Evolutionary conservation across 768 basidiomycete species (phyloP).

Genomic region (Albatrellus ellisii): DNA sequence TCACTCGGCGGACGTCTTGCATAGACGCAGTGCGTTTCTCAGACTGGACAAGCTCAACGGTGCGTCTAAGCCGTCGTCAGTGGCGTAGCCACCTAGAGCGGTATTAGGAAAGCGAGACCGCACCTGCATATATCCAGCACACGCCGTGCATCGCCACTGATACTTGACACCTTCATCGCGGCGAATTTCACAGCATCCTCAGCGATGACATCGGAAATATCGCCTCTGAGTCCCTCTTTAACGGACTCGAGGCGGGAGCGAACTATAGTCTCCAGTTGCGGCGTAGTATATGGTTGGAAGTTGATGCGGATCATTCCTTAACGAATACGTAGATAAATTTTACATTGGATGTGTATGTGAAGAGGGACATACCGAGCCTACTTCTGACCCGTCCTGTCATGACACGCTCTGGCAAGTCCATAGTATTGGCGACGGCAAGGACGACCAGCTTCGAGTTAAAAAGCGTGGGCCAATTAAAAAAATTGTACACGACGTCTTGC

Average conservation of each 20-base stretch:
- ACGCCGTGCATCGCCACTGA: conserved; percentile 89
- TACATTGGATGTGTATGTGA: no score
- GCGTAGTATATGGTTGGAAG: conserved; percentile 77
- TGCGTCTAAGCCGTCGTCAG: conserved; percentile 36
- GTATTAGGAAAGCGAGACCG: conserved; percentile 12
- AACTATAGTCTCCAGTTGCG: conserved; percentile 76
- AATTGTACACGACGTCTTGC: conserved; percentile 98
- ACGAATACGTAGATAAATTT: neutral
- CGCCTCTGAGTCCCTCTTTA: conserved; percentile 33
- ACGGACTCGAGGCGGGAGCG: conserved; percentile 62
- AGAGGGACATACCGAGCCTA: conserved; percentile 56
- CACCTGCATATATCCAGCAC: conserved; percentile 89
- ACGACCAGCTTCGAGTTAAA: conserved; percentile 83
- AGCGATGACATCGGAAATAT: conserved; percentile 40
- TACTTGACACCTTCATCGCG: conserved; percentile 61
- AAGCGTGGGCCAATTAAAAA: conserved; percentile 98
- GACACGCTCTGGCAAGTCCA: conserved; percentile 92
- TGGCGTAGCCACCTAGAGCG: neutral
- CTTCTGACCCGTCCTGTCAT: conserved; percentile 89
- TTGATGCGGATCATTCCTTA: conserved; percentile 82
- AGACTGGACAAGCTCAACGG: conserved; percentile 64
- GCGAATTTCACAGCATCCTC: conserved; percentile 75
- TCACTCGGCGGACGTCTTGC: conserved; percentile 66
- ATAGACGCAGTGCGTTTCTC: conserved; percentile 40
- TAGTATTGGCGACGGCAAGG: conserved; percentile 94